phyloP scores from a whole-genome alignment of 345 rosid species.

The Rhodamnia argentea region DNA sequence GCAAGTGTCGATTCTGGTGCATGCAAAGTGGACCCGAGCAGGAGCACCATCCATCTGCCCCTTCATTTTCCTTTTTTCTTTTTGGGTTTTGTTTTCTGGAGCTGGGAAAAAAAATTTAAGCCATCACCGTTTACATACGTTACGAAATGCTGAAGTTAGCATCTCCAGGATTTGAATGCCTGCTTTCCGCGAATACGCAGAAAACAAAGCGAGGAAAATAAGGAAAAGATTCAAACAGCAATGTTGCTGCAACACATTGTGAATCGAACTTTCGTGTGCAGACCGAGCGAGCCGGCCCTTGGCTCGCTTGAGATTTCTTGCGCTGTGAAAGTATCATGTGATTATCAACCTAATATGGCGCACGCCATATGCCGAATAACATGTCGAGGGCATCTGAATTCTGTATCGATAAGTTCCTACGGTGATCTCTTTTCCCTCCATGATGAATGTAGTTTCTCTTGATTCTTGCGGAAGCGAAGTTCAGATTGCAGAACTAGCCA shows the following conservation, averaged over 20 bases:
- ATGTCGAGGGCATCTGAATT: background rate
- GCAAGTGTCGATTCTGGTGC: background rate
- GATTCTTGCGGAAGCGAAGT: background rate
- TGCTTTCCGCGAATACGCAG: background rate
- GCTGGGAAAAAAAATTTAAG: background rate
- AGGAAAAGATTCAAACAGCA: background rate
- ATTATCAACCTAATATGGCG: background rate
- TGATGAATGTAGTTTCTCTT: background rate
- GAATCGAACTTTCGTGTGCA: background rate
- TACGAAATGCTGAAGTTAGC: background rate
- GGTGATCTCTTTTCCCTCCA: background rate
- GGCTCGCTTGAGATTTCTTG: background rate
- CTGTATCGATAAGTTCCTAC: background rate
- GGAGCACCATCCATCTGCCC: background rate
- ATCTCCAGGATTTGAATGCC: background rate
- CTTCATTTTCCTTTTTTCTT: too few relatives aligned
- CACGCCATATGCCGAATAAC: background rate
- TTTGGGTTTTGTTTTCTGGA: background rate
- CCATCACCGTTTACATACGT: background rate
- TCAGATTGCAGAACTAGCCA: background rate
- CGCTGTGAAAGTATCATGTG: background rate
- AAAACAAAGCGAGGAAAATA: background rate
- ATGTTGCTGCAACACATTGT: background rate
- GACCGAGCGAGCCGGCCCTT: background rate
- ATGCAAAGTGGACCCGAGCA: background rate